phyloP scores from a whole-genome alignment of 2,329 filamentous ascomycete genomes.

The Trichophyton schoenleinii region DNA sequence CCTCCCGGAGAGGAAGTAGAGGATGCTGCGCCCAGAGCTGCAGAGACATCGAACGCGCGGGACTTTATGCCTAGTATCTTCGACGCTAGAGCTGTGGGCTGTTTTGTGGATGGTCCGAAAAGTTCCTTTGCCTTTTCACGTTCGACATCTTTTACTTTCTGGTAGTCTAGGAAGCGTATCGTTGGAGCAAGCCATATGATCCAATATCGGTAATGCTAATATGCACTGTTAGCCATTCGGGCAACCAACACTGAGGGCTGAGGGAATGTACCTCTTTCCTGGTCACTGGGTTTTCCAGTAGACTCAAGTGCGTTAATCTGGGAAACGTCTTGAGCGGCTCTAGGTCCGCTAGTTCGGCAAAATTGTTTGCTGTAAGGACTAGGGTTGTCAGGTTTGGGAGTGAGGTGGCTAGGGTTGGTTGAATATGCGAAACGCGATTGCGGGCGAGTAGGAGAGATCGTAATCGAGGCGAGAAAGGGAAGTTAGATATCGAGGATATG shows the following conservation, averaged over 20 bases:
- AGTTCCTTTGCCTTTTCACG: conserved; percentile 62
- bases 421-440: conserved; percentile 75
- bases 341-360: conserved; percentile 74
- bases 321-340: conserved; percentile 61
- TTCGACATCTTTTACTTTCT: conserved; percentile 81
- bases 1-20: conserved; percentile 19
- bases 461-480: conserved; percentile 79
- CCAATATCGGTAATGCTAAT: conserved; percentile 82
- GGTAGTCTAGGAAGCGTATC: conserved; percentile 83
- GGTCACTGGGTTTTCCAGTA: conserved; percentile 79
- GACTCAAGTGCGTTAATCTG: conserved; percentile 63
- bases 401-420: conserved; percentile 58
- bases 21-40: conserved; percentile 26
- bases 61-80: conserved; percentile 82
- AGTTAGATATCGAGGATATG: conserved; percentile 78
- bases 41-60: conserved; percentile 51
- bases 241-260: neutral
- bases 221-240: neutral
- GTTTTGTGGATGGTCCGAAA: conserved; percentile 59
- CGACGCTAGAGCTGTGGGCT: conserved; percentile 67
- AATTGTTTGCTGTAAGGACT: conserved; percentile 69
- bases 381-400: conserved; percentile 73
- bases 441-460: conserved; percentile 77
- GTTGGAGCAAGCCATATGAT: conserved; percentile 73
- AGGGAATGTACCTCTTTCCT: conserved; percentile 67